Conservation (phyloP, 345 rosid species). For the Hevea brasiliensis region DNA sequence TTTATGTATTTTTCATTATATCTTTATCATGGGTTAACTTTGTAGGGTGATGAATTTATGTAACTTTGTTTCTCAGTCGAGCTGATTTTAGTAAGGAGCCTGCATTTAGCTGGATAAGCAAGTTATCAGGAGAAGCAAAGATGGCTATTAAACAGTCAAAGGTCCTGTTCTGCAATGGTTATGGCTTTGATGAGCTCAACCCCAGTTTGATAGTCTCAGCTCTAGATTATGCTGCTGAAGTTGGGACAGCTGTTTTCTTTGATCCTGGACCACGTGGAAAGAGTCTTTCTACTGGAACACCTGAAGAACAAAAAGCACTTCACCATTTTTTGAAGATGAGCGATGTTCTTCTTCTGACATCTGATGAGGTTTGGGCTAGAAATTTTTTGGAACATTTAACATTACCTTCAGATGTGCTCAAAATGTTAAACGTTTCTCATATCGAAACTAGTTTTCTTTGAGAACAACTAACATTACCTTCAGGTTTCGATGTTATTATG, state of each 20-base stretch:
- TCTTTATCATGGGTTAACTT: neutral
- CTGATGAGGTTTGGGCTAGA: slow-evolving; percentile 76
- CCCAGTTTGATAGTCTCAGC: slow-evolving; percentile 67
- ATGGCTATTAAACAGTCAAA: slow-evolving; percentile 67
- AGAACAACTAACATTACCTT: neutral
- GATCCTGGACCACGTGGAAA: slow-evolving; percentile 99
- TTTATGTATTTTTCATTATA: neutral
- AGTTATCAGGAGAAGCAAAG: slow-evolving; percentile 73
- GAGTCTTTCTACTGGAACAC: slow-evolving; percentile 73
- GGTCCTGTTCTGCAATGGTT: slow-evolving; percentile 83
- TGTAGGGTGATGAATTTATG: neutral
- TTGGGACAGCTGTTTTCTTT: slow-evolving; percentile 85
- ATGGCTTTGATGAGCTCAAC: slow-evolving; percentile 85
- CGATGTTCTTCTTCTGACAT: slow-evolving; percentile 88
- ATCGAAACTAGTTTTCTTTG: neutral
- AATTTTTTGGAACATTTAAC: no score
- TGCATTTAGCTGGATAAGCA: slow-evolving; percentile 74
- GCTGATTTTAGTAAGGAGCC: slow-evolving; percentile 82
- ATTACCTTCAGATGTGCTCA: neutral
- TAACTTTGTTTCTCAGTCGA: slow-evolving; percentile 50
- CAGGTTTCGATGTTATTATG: neutral
- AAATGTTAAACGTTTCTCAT: neutral
- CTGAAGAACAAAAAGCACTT: slow-evolving; percentile 70
- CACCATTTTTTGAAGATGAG: slow-evolving; percentile 73
- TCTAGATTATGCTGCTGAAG: slow-evolving; percentile 70